phyloP scores from a whole-genome alignment of 805 yeast genomes.

The Saccharomycopsis sp. region DNA sequence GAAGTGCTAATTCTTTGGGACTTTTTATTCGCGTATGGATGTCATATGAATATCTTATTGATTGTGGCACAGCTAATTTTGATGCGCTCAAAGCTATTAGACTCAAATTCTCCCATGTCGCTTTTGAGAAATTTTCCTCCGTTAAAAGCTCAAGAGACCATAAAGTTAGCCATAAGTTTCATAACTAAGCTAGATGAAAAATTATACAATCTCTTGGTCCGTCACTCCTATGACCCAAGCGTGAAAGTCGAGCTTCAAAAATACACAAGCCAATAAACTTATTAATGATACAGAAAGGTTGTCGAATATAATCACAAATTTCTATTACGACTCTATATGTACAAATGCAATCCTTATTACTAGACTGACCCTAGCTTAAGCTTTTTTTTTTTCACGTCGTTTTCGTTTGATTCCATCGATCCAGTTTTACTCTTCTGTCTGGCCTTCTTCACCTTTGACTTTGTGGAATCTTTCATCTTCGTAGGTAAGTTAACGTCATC shows the following conservation, averaged over 20 bases:
- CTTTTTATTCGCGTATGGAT: conserved; percentile 83
- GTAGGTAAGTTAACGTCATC: neutral
- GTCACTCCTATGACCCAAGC: conserved; percentile 16
- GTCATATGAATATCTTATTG: conserved; percentile 78
- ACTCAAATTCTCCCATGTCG: conserved; percentile 59
- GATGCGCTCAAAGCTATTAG: conserved; percentile 56
- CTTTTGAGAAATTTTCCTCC: conserved; percentile 65
- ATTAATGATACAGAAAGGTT: too few species aligned
- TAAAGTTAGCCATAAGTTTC: conserved; percentile 72
- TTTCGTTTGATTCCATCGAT: neutral
- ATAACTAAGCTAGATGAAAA: conserved; percentile 65
- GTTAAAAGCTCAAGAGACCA: conserved; percentile 65
- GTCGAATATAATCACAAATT: neutral
- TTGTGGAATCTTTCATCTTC: neutral
- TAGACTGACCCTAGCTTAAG: neutral
- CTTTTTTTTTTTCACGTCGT: neutral
- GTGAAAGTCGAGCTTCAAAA: conserved; percentile 12
- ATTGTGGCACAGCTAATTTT: conserved; percentile 76
- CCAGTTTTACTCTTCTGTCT: neutral
- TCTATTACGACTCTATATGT: neutral
- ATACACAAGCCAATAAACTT: too few species aligned
- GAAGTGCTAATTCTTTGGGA: conserved; percentile 84
- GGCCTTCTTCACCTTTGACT: neutral
- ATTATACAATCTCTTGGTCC: conserved; percentile 35
- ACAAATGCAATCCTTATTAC: neutral